Base-by-base conservation (phyloP, 352 stramenopile genomes). In the Nothophytophthora sp. region DNA sequence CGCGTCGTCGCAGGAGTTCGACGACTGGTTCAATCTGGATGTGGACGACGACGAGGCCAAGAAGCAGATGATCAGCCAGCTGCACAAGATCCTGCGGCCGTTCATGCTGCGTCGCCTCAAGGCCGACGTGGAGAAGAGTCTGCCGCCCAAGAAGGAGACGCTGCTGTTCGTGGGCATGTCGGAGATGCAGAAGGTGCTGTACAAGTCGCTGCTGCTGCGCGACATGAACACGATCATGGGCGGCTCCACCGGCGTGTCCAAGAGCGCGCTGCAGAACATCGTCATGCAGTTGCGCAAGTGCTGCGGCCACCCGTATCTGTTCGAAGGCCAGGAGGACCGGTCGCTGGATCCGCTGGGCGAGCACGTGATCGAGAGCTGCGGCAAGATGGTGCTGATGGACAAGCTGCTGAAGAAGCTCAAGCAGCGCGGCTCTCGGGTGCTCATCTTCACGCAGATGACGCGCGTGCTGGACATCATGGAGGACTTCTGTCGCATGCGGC, bases 91-190 rank as follows among this genome's bases (percentile, higher is more conserved):
- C 38, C 59, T 95, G 36, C 76, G 93, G 34, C 96, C 96, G 1
- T 99, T 98, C 72, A 98, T 99, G 75, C 67, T 99, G 34, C 88
- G 97, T 48, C 81, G 97, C 46, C 67, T 99, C 3, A 99, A 99
- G 67, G 97, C 98, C 38, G 96, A 99, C 73, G 97, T 99, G 4
- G 97, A 99, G 60, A 99, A 99, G 61, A 97, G 76, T 52, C 72
- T 99, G 16, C 96, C 95, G 10, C 93, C 95, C 5, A 99, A 99
- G 77, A 96, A 98, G 61, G 97, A 99, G 70, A 98, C 96, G 9
- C 78, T 97, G 55, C 69, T 98, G 25, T 92, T 97, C 56, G 87
- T 96, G 12, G 84, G 86, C 22, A 94, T 96, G 86, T 92, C 86
- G 8, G 60, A 76, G 22, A 96, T 96, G 83, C 96, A 99, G 60